Percentiles rank a stretch among this genome's conserved stretches.
phyloP scores from a whole-genome alignment of 2,329 filamentous ascomycete species.

The Diatrype stigma region DNA sequence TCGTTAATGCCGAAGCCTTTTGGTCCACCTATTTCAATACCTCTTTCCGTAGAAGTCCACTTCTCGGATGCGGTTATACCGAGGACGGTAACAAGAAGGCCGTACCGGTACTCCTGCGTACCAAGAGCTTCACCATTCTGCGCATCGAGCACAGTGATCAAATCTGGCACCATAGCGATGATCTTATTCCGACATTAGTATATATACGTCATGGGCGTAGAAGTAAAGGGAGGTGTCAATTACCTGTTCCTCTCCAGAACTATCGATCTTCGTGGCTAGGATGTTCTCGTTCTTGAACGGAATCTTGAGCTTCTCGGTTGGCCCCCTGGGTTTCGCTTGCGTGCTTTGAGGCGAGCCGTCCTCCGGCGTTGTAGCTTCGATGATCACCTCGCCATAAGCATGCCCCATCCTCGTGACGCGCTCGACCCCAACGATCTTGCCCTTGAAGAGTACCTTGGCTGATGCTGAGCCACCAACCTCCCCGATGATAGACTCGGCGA shows the following conservation, averaged over 20 bases:
- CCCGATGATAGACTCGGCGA: conserved; percentile 52
- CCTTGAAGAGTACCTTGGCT: conserved; percentile 53
- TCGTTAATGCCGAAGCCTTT: conserved; percentile 40
- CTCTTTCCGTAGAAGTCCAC: conserved; percentile 38
- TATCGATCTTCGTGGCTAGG: conserved; percentile 38
- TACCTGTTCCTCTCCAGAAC: conserved; percentile 28
- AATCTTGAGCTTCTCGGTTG: conserved; percentile 48
- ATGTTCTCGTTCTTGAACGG: conserved; percentile 72
- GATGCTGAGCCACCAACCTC: conserved; percentile 48
- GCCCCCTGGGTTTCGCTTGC: not conserved
- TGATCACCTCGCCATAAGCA: conserved; percentile 52
- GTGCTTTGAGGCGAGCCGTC: conserved; percentile 11
- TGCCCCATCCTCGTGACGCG: conserved; percentile 50
- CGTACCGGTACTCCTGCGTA: conserved; percentile 50
- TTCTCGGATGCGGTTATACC: conserved; percentile 37
- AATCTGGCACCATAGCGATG: conserved; percentile 49
- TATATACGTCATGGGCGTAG: not conserved
- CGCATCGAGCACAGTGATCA: conserved; percentile 49
- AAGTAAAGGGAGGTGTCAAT: not conserved
- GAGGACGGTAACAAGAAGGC: conserved; percentile 42
- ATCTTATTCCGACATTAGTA: conserved; percentile 17
- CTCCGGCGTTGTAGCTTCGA: conserved; percentile 35
- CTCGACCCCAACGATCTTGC: conserved; percentile 57
- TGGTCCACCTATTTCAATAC: conserved; percentile 44
- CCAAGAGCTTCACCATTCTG: conserved; percentile 51